These are phyloP conservation scores for Mycosphaerella arachidis DNA, from an alignment of 2,329 filamentous ascomycete genomes.

Conservation along the genomic window DNA sequence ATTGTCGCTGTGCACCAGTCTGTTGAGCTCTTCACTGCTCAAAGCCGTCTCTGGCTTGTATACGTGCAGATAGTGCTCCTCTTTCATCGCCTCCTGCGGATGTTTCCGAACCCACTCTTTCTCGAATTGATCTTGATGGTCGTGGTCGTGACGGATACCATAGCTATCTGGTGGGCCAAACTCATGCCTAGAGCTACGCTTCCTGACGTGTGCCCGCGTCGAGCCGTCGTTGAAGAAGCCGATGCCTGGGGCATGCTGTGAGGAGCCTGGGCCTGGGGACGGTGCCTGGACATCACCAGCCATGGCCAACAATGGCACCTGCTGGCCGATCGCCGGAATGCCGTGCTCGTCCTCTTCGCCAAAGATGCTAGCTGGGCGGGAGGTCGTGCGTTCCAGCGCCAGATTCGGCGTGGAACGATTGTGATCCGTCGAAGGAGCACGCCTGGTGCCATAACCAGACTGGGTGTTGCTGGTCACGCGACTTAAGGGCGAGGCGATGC, in stretches of 20 bases:
- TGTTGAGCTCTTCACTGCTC: conserved; percentile 86
- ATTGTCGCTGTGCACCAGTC: conserved; percentile 69
- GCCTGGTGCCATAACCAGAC: conserved; percentile 8
- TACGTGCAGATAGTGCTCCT: conserved; percentile 65
- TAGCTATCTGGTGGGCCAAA: conserved; percentile 84
- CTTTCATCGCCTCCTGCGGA: conserved; percentile 73
- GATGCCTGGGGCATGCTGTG: conserved; percentile 41
- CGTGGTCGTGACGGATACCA: conserved; percentile 78
- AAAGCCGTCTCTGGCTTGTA: conserved; percentile 71
- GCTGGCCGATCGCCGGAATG: conserved; percentile 85
- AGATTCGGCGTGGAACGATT: conserved; percentile 45
- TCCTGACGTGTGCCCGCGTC: conserved; percentile 58
- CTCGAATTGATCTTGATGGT: conserved; percentile 74
- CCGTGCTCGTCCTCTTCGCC: conserved; percentile 65
- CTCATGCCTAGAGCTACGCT: conserved; percentile 65
- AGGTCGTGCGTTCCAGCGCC: conserved; percentile 38
- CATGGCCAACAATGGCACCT: conserved; percentile 89
- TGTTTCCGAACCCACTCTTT: conserved; percentile 91
- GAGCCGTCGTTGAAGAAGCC: conserved; percentile 53
- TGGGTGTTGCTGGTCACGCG: conserved; percentile 26
- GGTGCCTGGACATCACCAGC: conserved; percentile 95
- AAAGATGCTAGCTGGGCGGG: conserved; percentile 54
- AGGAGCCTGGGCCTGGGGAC: conserved; percentile 62
- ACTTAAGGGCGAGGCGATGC: conserved; percentile 18
- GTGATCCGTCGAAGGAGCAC: conserved; percentile 39